Conservation (phyloP, 345 rosid genomes). For the Aquilaria yunnanensis region DNA sequence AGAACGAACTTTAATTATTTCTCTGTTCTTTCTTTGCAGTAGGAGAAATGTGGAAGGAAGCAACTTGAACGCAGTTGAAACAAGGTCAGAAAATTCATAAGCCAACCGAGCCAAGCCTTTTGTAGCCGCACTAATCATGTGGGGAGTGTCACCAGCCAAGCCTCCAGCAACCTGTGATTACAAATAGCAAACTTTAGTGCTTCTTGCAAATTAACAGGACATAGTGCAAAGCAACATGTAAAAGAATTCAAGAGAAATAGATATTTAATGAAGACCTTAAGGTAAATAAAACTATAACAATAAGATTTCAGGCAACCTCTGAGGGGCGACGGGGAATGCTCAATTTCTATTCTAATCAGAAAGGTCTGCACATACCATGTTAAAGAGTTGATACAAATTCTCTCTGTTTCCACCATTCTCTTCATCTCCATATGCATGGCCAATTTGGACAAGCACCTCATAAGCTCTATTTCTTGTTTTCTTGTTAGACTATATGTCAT, state of each 20-base stretch:
- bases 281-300: too few relatives aligned
- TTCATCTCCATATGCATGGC: constrained; percentile 87
- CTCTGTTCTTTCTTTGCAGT: constrained; percentile 77
- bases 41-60: constrained; percentile 92
- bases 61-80: constrained; percentile 66
- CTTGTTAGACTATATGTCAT: constrained; percentile 61
- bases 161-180: constrained; percentile 83
- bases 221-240: too few relatives aligned
- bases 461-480: constrained; percentile 94
- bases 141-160: constrained; percentile 89
- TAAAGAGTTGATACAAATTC: constrained; percentile 63
- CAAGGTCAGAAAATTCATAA: constrained; percentile 88
- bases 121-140: constrained; percentile 95
- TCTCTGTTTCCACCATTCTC: constrained; percentile 77
- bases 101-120: constrained; percentile 94
- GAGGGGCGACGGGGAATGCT: too few relatives aligned
- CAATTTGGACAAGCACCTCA: constrained; percentile 90
- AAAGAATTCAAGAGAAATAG: too few relatives aligned
- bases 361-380: constrained; percentile 42
- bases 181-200: not conserved
- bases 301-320: too few relatives aligned
- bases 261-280: too few relatives aligned
- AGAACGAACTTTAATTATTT: constrained; percentile 67
- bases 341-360: too few relatives aligned
- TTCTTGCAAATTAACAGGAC: too few relatives aligned